A percentile compares a stretch with the other conserved stretches of the same genome.
These are phyloP conservation scores for Auriscalpium vulgare DNA, from an alignment of 768 basidiomycete genomes.

Conservation along the genomic window DNA sequence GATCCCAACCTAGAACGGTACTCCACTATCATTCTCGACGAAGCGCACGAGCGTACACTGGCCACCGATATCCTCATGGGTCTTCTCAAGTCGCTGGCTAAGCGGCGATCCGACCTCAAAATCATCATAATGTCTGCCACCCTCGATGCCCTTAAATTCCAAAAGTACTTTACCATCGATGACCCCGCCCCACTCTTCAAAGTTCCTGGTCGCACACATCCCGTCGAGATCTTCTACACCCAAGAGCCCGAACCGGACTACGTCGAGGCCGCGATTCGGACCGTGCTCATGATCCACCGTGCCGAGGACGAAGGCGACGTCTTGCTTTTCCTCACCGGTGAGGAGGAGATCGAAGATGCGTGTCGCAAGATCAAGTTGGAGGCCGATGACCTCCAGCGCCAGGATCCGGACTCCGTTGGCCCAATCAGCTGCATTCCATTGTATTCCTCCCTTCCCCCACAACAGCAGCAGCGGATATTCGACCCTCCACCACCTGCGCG, in stretches of 20 bases:
- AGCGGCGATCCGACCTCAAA: conserved; percentile 81
- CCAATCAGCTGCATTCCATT: conserved; percentile 87
- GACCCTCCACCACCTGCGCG: conserved; percentile 71
- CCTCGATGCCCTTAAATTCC: conserved; percentile 93
- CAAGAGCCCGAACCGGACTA: conserved; percentile 93
- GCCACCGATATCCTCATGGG: conserved; percentile 99
- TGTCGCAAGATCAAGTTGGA: conserved; percentile 90
- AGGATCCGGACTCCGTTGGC: conserved; percentile 69
- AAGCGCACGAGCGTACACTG: conserved; percentile 96
- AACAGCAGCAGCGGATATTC: conserved; percentile 95
- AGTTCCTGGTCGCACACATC: conserved; percentile 89
- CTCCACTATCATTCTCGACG: conserved; percentile 96
- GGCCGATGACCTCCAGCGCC: conserved; percentile 73
- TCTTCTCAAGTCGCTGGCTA: conserved; percentile 78
- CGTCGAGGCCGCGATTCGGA: conserved; percentile 93
- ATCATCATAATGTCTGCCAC: conserved; percentile 99
- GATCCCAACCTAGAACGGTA: conserved; percentile 85
- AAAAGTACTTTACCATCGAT: conserved; percentile 74
- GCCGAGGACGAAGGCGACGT: conserved; percentile 92
- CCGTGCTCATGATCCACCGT: conserved; percentile 94
- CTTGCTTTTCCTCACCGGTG: conserved; percentile 92
- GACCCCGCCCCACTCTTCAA: conserved; percentile 72
- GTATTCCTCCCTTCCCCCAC: conserved; percentile 90
- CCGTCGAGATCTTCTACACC: conserved; percentile 93
- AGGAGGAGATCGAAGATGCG: conserved; percentile 96